Evolutionary conservation across 2,329 filamentous ascomycete species (phyloP).

Genomic region (Alternaria angustiovoidea): DNA sequence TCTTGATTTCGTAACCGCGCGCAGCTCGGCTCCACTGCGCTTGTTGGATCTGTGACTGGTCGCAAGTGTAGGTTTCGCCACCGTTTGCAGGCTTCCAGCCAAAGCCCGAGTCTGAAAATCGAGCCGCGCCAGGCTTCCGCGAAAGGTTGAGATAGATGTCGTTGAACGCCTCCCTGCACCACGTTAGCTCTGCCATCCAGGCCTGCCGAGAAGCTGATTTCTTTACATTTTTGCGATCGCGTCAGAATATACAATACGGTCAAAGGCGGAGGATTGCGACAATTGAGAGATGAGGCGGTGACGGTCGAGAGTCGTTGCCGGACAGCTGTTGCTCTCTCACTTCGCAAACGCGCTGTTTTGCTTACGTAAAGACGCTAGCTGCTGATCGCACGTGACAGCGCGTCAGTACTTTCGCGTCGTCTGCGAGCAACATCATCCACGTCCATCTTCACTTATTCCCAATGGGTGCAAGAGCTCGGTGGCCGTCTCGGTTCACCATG

Average conservation of each 20-base stretch:
- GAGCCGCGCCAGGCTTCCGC: slow-evolving; percentile 89
- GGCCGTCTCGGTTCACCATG: background rate
- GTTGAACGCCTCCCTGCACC: slow-evolving; percentile 87
- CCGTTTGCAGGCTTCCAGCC: slow-evolving; percentile 92
- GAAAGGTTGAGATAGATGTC: slow-evolving; percentile 97
- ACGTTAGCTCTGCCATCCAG: background rate
- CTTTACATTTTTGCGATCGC: slow-evolving; percentile 13
- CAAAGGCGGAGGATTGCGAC: background rate
- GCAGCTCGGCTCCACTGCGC: slow-evolving; percentile 96
- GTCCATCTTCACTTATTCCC: background rate
- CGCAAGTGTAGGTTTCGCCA: slow-evolving; percentile 92
- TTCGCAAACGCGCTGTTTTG: slow-evolving; percentile 21
- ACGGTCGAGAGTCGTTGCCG: slow-evolving; percentile 4
- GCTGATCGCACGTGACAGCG: slow-evolving; percentile 14
- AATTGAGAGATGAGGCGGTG: background rate
- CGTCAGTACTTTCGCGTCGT: background rate
- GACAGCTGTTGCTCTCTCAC: slow-evolving; percentile 12
- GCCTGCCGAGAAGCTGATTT: background rate
- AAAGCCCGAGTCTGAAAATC: slow-evolving; percentile 91
- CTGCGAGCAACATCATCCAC: background rate
- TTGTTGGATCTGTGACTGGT: slow-evolving; percentile 81
- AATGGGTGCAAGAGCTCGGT: background rate
- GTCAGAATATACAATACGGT: background rate
- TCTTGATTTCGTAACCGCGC: slow-evolving; percentile 92
- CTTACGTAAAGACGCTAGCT: slow-evolving; percentile 10